Base-by-base conservation (phyloP, 805 yeast genomes). In the Hyphopichia homilentoma region DNA sequence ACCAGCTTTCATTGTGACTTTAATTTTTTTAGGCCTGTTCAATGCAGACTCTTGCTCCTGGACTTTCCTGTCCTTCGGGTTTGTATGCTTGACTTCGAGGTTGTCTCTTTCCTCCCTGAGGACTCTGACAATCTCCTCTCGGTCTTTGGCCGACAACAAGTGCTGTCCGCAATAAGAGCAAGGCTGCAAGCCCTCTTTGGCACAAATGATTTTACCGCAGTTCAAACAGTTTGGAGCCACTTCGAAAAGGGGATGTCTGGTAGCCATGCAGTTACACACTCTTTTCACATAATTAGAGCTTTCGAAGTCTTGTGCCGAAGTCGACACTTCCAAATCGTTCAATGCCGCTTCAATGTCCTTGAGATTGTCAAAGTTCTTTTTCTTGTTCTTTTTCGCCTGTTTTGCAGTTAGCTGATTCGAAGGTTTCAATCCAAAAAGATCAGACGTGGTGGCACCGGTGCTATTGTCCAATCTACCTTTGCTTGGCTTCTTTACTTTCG, bases 191-290 rank as follows among this genome's bases (percentile, higher is more conserved):
- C 97, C 97, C 51, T 93, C 97, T 45, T 80, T 81, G 4, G 73
- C 70, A 62, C 99, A 93, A 2, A 93, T 85, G 25, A 93, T 85
- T 55, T 88, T 85, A 7, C 99, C 99, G 55, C 99, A 93, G 38
- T 83, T 79, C 25, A 93, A 59, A 48, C 99, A 93, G 53, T 93
- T 93, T 1, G 98, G 97, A 2, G 94, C 93, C 41, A 83, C 73
- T 35, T 85, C 94, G 41, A 87, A 83, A 19, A 93, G 60, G 3
- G 96, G 95, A 51, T 93, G 98, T 38, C 84, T 66, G 0, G 83
- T 75, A 1, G 90, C 97, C 78, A 81, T 84, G 50, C 97, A 89
- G 40, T 81, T 75, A 52, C 97, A 89, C 4, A 47, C 51, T 13
- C 65, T 52, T 39, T 50, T 33, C 47, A 43, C 33, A 35, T 41